These are phyloP conservation scores for Zygosaccharomyces pseudobailii DNA, from an alignment of 1,139 yeast genomes.

Conservation along the genomic window DNA sequence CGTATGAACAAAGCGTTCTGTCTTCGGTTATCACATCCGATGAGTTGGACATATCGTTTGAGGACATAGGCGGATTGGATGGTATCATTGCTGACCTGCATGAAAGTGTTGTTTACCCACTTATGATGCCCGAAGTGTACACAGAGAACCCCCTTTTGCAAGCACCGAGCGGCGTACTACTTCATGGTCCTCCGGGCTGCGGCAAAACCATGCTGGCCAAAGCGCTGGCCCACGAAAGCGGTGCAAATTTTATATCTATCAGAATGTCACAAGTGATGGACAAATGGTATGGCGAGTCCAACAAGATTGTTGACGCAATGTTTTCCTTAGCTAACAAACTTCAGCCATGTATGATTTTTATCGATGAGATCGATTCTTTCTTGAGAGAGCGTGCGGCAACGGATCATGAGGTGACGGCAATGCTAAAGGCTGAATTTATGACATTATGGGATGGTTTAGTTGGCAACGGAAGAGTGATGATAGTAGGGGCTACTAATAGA, in stretches of 20 bases:
- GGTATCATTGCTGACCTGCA: constrained; percentile 74
- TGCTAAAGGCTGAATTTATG: constrained; percentile 96
- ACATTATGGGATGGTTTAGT: constrained; percentile 93
- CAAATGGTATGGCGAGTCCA: constrained; percentile 97
- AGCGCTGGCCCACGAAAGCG: constrained; percentile 88
- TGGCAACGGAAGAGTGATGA: constrained; percentile 71
- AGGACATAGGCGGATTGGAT: constrained; percentile 86
- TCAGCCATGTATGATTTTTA: constrained; percentile 91
- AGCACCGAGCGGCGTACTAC: constrained; percentile 90
- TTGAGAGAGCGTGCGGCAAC: constrained; percentile 76
- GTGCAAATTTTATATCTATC: constrained; percentile 86
- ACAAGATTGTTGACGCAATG: constrained; percentile 89
- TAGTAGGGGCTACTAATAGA: constrained; percentile 93
- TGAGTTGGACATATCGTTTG: constrained; percentile 69
- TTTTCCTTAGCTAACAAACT: constrained; percentile 85
- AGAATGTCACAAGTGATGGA: constrained; percentile 95
- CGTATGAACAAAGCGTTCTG: constrained; percentile 72
- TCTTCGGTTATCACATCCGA: constrained; percentile 79
- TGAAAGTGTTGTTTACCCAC: constrained; percentile 84
- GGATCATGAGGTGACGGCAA: constrained; percentile 95
- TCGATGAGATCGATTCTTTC: constrained; percentile 95
- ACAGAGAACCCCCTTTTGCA: constrained; percentile 50
- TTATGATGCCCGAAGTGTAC: constrained; percentile 50
- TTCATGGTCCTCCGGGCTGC: constrained; percentile 97
- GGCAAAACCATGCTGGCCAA: constrained; percentile 97